A percentile compares a stretch with the other conserved stretches of the same genome.
These are phyloP conservation scores for Metrosideros polymorpha DNA, from an alignment of 441 rosid genomes.

Conservation along the genomic window DNA sequence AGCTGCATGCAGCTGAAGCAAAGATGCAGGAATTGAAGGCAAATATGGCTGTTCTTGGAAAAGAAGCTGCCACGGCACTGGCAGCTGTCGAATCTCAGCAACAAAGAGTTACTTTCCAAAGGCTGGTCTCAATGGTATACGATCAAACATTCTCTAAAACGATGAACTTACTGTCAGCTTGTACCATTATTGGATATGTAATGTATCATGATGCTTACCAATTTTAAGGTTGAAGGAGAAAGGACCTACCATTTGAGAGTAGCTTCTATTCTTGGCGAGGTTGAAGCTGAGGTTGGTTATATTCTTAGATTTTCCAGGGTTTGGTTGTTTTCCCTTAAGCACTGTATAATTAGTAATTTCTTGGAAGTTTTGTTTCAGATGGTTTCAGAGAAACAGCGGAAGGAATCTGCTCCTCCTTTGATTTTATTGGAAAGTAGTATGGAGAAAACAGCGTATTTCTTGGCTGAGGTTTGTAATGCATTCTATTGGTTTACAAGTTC, in stretches of 20 bases:
- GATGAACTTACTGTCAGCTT: neutral
- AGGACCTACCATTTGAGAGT: conserved; percentile 75
- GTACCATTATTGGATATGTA: neutral
- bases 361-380: conserved; percentile 35
- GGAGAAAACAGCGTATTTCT: conserved; percentile 59
- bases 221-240: conserved; percentile 80
- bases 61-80: conserved; percentile 92
- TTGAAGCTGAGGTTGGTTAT: conserved; percentile 88
- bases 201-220: neutral
- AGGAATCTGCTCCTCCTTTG: conserved; percentile 88
- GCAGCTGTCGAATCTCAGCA: conserved; percentile 92
- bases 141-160: neutral
- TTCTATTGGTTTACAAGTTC: neutral
- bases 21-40: conserved; percentile 79
- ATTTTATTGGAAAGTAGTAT: conserved; percentile 44
- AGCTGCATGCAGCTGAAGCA: conserved; percentile 74
- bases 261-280: conserved; percentile 81
- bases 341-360: conserved; percentile 1
- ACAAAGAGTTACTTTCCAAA: conserved; percentile 78
- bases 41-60: conserved; percentile 90
- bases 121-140: conserved; percentile 79
- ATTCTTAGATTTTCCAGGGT: neutral
- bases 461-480: conserved; percentile 73
- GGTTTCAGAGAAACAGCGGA: conserved; percentile 87
- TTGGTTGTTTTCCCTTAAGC: neutral